Evolutionary conservation across 1,284 basidiomycete species (phyloP).

Genomic region (Boletus smithii): DNA sequence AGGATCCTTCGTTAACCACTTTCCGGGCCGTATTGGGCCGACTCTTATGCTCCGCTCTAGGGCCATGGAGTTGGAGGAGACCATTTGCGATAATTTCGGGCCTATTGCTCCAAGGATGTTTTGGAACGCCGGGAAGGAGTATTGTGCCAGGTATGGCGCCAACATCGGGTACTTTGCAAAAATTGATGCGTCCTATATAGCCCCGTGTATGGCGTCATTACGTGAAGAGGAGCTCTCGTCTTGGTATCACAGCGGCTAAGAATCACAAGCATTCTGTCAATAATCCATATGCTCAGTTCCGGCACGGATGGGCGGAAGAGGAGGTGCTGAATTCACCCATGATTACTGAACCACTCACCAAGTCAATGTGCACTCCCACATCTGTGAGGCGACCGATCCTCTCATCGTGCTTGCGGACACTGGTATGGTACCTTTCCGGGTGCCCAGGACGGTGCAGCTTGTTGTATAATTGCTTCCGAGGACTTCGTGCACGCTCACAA

Average conservation of each 20-base stretch:
- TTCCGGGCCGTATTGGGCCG: slow-evolving; percentile 64
- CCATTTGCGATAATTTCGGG: too few species aligned
- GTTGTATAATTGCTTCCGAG: slow-evolving; percentile 76
- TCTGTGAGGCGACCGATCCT: slow-evolving; percentile 41
- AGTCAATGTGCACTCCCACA: slow-evolving; percentile 87
- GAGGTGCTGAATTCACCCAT: slow-evolving; percentile 64
- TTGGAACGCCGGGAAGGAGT: slow-evolving; percentile 75
- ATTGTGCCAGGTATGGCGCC: slow-evolving; percentile 74
- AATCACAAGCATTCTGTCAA: slow-evolving; percentile 81
- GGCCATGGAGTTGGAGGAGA: too few species aligned
- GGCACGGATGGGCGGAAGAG: slow-evolving; percentile 69
- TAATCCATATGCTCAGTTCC: slow-evolving; percentile 87
- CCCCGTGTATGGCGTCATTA: neutral
- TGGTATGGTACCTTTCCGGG: neutral
- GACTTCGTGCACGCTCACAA: slow-evolving; percentile 74
- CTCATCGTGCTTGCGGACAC: neutral
- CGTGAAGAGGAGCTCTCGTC: neutral
- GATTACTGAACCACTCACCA: slow-evolving; percentile 74
- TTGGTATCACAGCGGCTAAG: slow-evolving; percentile 55
- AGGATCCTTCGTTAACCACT: slow-evolving; percentile 59
- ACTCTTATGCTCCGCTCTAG: slow-evolving; percentile 27
- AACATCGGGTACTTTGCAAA: slow-evolving; percentile 67
- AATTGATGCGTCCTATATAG: slow-evolving; percentile 55
- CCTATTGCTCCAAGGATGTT: slow-evolving; percentile 75
- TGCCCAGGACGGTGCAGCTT: slow-evolving; percentile 67